Evolutionary conservation across 2,329 filamentous ascomycete species (phyloP), one percentile per base, ranked within the genome.

Genomic region (Cylindrodendrum hubeiense): DNA sequence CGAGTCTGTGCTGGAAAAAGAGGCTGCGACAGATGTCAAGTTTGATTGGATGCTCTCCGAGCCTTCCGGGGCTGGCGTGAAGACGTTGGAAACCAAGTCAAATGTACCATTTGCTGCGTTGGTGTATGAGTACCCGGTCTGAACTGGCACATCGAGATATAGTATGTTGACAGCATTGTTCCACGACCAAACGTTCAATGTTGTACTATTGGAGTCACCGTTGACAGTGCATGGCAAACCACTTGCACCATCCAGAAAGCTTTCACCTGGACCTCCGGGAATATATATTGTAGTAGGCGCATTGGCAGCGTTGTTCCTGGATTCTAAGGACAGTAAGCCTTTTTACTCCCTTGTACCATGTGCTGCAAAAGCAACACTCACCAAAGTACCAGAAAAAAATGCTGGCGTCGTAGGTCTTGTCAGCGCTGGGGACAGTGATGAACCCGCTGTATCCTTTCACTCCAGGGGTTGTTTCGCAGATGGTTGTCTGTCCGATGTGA

Each of bases 261-360:
- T 87, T 52, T 82, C 81, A 5, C 89, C 89, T 0, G 89, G 89
- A 1, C 89, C 89, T 51, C 89, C 89, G 73, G 89, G 90, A 61
- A 91, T 79, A 83, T 87, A 91, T 74, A 91, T 86, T 83, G 81
- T 68, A 2, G 71, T 75, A 0, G 70, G 68, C 1, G 71, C 74
- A 19, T 58, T 70, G 0, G 50, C 51, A 1, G 73, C 60, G 5
- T 73, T 58, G 7, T 80, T 74, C 9, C 81, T 77, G 0, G 80
- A 78, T 30, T 77, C 80, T 75, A 3, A 15, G 4, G 0, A 39
- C 30, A 0, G 0, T 0, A n/a, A n/a, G n/a, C n/a, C n/a, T n/a
- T n/a, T n/a, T n/a, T n/a, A n/a, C n/a, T n/a, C n/a, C n/a, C n/a
- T n/a, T n/a, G n/a, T n/a, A n/a, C n/a, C n/a, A n/a, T n/a, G n/a